Conservation (phyloP, 495 filamentous ascomycete genomes). For the Amniculicola lignicola region DNA sequence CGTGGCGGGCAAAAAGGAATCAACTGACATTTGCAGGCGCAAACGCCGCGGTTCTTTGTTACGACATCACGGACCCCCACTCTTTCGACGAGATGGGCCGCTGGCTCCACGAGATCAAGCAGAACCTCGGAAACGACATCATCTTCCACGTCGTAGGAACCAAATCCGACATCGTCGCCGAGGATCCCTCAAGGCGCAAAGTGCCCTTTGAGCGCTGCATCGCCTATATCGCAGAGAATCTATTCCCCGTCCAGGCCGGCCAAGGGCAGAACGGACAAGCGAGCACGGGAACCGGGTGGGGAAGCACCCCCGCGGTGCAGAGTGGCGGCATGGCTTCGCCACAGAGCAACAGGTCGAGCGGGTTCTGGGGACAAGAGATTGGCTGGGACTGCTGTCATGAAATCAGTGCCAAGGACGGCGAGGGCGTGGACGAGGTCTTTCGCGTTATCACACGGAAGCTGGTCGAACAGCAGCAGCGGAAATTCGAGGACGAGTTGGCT, state of each 20-base stretch:
- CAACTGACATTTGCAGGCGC: conserved; percentile 82
- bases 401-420: conserved; percentile 88
- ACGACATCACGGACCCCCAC: conserved; percentile 81
- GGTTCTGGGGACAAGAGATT: conserved; percentile 87
- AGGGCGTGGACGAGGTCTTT: conserved; percentile 97
- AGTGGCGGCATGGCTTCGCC: conserved; percentile 49
- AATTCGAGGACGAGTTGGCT: conserved; percentile 51
- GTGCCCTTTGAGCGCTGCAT: conserved; percentile 94
- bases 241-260: conserved; percentile 55
- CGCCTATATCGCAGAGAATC: conserved; percentile 87
- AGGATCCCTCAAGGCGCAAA: conserved; percentile 69
- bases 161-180: conserved; percentile 84
- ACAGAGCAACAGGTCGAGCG: conserved; percentile 72
- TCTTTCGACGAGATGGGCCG: conserved; percentile 92
- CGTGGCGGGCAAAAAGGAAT: no score
- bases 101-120: conserved; percentile 78
- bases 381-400: conserved; percentile 98
- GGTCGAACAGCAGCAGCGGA: conserved; percentile 79
- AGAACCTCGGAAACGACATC: conserved; percentile 65
- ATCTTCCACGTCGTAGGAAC: conserved; percentile 97
- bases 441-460: conserved; percentile 90
- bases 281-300: conserved; percentile 7
- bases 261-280: conserved; percentile 8
- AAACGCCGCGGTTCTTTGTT: conserved; percentile 91
- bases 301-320: conserved; percentile 3